Base-by-base conservation (phyloP, 1,139 yeast genomes). In the Nakaseomyces delphensis region DNA sequence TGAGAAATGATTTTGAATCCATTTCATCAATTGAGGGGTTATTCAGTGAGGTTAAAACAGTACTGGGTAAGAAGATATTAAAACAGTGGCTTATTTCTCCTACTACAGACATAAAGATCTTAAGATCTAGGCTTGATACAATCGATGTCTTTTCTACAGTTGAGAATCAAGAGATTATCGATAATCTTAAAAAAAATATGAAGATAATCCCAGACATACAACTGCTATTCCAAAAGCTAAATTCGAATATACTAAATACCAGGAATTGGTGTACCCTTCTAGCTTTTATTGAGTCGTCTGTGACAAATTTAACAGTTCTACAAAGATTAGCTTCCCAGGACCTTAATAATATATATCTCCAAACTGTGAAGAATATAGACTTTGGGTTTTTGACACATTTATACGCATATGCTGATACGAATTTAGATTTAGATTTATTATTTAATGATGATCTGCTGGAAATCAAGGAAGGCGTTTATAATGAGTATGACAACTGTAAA, bases 51-150 rank as follows among this genome's bases (percentile, higher is more conserved):
- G 61, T 66, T 1, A 55, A 56, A 5, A 56, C 70, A 0, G 51
- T 51, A 3, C 48, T 58, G 10, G 69, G 72, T 0, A 53, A 54
- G 27, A 46, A 49, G 13, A 43, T 66, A 3, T 45, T 69, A 29
- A 56, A 52, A 30, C 51, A 55, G 4, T 67, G 70, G 68, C 47
- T 69, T 13, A 42, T 59, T 14, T 58, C 62, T 30, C 74, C 74
- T 0, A 48, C 66, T 3, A 49, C 55, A 2, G 50, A 63, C 23
- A 40, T 54, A 2, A 41, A 44, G 0, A 36, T 47, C 9, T 60
- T 69, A 3, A 46, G 50, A 9, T 48, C 51, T 20, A 51, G 73
- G n/a, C 62, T 59, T 14, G 50, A 59, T 8, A 50, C 62, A 0
- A 52, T 68, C 4, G 56, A 56, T 14, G 16, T 46, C 0, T 45